phyloP scores from a whole-genome alignment of 306 rosid species.

The Cicer chorassanicum region DNA sequence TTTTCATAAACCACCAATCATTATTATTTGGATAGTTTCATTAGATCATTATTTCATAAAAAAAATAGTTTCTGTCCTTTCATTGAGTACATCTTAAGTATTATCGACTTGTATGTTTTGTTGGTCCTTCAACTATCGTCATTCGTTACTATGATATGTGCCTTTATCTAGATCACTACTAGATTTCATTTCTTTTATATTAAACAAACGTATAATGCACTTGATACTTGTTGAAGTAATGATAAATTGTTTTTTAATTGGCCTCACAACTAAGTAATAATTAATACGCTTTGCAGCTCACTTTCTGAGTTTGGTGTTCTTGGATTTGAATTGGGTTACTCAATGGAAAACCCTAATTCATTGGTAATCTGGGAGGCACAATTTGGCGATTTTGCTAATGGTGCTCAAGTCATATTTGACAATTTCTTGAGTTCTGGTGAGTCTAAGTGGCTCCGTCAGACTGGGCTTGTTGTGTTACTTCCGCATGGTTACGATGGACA shows the following conservation, averaged over 20 bases:
- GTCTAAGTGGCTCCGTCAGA: slow-evolving; percentile 95
- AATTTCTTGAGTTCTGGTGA: slow-evolving; percentile 94
- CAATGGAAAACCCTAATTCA: slow-evolving; percentile 94
- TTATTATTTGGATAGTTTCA: slow-evolving; percentile 5
- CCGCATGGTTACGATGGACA: slow-evolving; percentile 98
- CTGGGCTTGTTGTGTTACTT: slow-evolving; percentile 88
- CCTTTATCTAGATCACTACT: slow-evolving; percentile 25
- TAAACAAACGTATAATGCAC: neutral
- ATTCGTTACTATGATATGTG: slow-evolving; percentile 4
- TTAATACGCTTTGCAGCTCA: slow-evolving; percentile 64
- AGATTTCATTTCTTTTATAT: slow-evolving; percentile 23
- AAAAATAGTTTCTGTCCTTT: no score
- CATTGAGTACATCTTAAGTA: neutral
- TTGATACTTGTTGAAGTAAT: slow-evolving; percentile 11
- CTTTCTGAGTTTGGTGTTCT: slow-evolving; percentile 97
- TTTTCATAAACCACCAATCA: neutral
- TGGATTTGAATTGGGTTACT: slow-evolving; percentile 95
- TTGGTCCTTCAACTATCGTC: neutral
- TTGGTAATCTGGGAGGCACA: slow-evolving; percentile 99
- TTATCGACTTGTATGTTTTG: neutral
- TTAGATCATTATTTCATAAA: slow-evolving; percentile 20
- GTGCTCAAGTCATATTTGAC: slow-evolving; percentile 95
- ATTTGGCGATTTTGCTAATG: slow-evolving; percentile 94
- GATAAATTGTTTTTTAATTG: slow-evolving; percentile 18
- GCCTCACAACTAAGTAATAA: slow-evolving; percentile 33